Conservation (phyloP, 2,329 filamentous ascomycete species). For the Westerdykella ornata region DNA sequence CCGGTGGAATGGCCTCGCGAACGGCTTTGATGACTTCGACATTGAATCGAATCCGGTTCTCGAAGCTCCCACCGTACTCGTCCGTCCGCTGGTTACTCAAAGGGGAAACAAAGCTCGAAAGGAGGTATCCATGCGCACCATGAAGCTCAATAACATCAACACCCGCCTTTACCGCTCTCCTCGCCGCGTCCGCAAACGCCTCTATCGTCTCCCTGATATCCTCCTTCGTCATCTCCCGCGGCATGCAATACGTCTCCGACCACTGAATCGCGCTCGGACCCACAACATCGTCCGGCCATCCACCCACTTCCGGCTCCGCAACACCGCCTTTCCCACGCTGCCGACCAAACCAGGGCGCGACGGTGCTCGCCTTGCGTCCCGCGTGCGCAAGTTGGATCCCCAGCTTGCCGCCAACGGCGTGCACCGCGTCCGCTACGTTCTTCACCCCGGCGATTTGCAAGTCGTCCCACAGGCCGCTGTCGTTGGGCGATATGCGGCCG, state of each 20-base stretch:
- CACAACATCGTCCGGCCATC: constrained; percentile 50
- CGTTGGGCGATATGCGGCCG: constrained; percentile 33
- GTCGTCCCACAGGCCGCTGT: constrained; percentile 33
- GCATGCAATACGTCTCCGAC: constrained; percentile 43
- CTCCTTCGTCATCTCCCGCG: constrained; percentile 22
- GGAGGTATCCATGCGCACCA: constrained; percentile 39
- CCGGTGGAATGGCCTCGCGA: constrained; percentile 8
- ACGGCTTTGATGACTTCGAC: constrained; percentile 29
- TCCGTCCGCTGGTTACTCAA: constrained; percentile 40
- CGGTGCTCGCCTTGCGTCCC: constrained; percentile 39
- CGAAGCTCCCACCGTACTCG: constrained; percentile 39
- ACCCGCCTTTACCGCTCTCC: constrained; percentile 32
- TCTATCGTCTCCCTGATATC: constrained; percentile 31
- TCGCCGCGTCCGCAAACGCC: constrained; percentile 34
- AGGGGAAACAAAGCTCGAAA: constrained; percentile 38
- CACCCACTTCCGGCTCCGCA: constrained; percentile 50
- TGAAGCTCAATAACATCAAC: constrained; percentile 41
- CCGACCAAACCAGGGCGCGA: constrained; percentile 56
- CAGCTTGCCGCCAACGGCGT: constrained; percentile 26
- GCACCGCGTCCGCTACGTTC: constrained; percentile 32
- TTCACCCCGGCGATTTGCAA: constrained; percentile 32
- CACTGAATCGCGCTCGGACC: constrained; percentile 57
- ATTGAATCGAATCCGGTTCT: constrained; percentile 33
- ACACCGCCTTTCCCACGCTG: constrained; percentile 39
- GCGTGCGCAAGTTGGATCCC: constrained; percentile 35